Evolutionary conservation across 108 stramenopile species (phyloP).

Genomic region (Nitzschia palea): DNA sequence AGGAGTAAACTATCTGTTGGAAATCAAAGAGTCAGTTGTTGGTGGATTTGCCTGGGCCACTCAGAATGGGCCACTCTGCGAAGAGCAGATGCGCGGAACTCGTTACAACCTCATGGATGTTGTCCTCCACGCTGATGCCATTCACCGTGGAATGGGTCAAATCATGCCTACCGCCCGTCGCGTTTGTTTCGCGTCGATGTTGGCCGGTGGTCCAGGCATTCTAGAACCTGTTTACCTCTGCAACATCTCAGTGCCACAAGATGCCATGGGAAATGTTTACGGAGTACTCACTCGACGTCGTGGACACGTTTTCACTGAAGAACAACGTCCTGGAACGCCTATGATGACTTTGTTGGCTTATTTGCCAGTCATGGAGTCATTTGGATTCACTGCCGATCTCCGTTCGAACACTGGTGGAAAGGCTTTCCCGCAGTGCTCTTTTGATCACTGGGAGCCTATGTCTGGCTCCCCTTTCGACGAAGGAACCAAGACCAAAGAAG

Average conservation of each 20-base stretch:
- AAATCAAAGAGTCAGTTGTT: slow-evolving; percentile 99
- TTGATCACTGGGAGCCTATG: slow-evolving; percentile 99
- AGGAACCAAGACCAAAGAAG: slow-evolving; percentile 91
- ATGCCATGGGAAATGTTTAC: slow-evolving; percentile 99
- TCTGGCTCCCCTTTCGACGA: slow-evolving; percentile 84
- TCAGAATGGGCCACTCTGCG: slow-evolving; percentile 96
- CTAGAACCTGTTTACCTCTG: slow-evolving; percentile 99
- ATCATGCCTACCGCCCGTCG: slow-evolving; percentile 99
- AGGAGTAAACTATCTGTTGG: slow-evolving; percentile 99
- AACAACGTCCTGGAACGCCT: slow-evolving; percentile 96
- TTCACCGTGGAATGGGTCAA: slow-evolving; percentile 99
- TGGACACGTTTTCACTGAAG: slow-evolving; percentile 99
- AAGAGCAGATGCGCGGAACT: slow-evolving; percentile 97
- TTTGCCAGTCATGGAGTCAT: slow-evolving; percentile 99
- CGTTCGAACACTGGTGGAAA: slow-evolving; percentile 99
- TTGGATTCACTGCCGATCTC: slow-evolving; percentile 99
- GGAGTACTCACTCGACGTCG: slow-evolving; percentile 98
- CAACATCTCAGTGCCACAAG: slow-evolving; percentile 98
- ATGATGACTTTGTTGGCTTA: slow-evolving; percentile 98
- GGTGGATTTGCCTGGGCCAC: slow-evolving; percentile 99
- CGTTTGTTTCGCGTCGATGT: slow-evolving; percentile 96
- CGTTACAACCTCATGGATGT: slow-evolving; percentile 99
- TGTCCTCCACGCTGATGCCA: slow-evolving; percentile 99
- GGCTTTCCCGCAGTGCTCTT: slow-evolving; percentile 99
- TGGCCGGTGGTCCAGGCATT: slow-evolving; percentile 90